phyloP scores from a whole-genome alignment of 805 yeast genomes.

The Wilhelminamyces savonicus region DNA sequence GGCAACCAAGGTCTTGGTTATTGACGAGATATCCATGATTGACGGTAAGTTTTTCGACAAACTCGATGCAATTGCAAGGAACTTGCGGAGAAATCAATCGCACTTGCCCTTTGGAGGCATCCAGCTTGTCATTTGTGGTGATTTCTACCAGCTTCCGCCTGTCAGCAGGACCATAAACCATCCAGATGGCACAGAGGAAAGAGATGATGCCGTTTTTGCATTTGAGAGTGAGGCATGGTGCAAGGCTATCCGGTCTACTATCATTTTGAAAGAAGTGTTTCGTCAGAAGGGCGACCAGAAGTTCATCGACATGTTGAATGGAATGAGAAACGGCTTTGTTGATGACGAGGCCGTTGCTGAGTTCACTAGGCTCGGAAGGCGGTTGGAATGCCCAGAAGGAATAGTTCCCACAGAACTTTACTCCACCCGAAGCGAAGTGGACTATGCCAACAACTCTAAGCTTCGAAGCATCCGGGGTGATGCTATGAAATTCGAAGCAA shows the following conservation, averaged over 20 bases:
- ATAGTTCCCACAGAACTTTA: constrained; percentile 70
- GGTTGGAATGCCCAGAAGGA: constrained; percentile 45
- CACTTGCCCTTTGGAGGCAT: constrained; percentile 72
- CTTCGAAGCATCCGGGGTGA: constrained; percentile 41
- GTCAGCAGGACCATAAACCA: constrained; percentile 35
- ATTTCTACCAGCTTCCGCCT: constrained; percentile 79
- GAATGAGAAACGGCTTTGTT: constrained; percentile 60
- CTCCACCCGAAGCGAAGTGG: constrained; percentile 70
- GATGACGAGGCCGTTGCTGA: constrained; percentile 40
- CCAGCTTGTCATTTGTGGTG: constrained; percentile 72
- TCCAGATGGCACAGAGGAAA: constrained; percentile 18
- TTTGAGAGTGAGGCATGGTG: constrained; percentile 65
- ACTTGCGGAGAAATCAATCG: constrained; percentile 34
- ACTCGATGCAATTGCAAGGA: constrained; percentile 53
- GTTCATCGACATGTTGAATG: constrained; percentile 70
- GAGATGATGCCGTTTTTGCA: constrained; percentile 39
- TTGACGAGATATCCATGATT: constrained; percentile 80
- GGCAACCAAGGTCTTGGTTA: constrained; percentile 49
- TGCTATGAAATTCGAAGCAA: constrained; percentile 38
- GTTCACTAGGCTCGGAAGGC: constrained; percentile 48
- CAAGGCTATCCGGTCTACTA: constrained; percentile 47
- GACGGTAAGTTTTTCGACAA: constrained; percentile 64
- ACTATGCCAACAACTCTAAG: constrained; percentile 51
- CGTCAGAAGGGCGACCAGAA: constrained; percentile 70
- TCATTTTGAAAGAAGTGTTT: constrained; percentile 59